A percentile compares a stretch with the other conserved stretches of the same genome.
These are phyloP conservation scores for Kingdonia uniflora DNA, from an alignment of 164 flowering plant species.

Conservation along the genomic window DNA sequence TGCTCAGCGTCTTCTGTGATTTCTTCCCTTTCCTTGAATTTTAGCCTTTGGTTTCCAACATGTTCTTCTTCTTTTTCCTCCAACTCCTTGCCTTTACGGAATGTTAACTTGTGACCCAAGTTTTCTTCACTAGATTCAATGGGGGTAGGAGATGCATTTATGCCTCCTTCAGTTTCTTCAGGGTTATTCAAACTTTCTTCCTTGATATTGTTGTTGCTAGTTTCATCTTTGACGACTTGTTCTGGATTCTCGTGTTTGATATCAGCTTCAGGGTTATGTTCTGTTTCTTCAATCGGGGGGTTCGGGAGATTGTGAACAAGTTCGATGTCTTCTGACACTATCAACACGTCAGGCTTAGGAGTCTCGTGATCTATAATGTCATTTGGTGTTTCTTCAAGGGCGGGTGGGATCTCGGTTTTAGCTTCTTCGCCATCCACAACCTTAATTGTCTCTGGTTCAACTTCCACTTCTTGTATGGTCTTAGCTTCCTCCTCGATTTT, in stretches of 20 bases:
- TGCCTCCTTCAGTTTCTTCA: too few species aligned
- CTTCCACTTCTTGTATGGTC: slow-evolving; percentile 9
- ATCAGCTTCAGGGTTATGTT: slow-evolving; percentile 8
- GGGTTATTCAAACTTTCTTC: background rate
- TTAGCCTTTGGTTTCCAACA: slow-evolving; percentile 8
- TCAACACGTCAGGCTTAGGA: slow-evolving; percentile 5
- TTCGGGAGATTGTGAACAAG: background rate
- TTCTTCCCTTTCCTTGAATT: slow-evolving; percentile 10
- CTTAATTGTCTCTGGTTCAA: slow-evolving; percentile 10
- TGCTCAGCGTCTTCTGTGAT: background rate
- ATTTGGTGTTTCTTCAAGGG: slow-evolving; percentile 1
- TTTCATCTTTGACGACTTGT: background rate
- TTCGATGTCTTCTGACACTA: slow-evolving; percentile 11
- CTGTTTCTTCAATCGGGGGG: slow-evolving; percentile 9
- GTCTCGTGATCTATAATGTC: slow-evolving; percentile 7
- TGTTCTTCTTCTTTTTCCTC: slow-evolving; percentile 6
- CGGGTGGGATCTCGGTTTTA: slow-evolving; percentile 6
- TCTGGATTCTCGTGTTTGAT: background rate
- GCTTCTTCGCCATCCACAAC: slow-evolving; percentile 3
- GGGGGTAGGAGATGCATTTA: too few species aligned
- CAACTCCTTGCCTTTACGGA: slow-evolving; percentile 7
- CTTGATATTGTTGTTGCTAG: background rate
- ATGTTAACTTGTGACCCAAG: slow-evolving; percentile 1
- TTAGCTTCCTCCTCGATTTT: slow-evolving; percentile 9
- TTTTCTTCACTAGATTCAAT: slow-evolving; percentile 2